phyloP scores from a whole-genome alignment of 169 alveolate species.

The Plasmodium gonderi region DNA sequence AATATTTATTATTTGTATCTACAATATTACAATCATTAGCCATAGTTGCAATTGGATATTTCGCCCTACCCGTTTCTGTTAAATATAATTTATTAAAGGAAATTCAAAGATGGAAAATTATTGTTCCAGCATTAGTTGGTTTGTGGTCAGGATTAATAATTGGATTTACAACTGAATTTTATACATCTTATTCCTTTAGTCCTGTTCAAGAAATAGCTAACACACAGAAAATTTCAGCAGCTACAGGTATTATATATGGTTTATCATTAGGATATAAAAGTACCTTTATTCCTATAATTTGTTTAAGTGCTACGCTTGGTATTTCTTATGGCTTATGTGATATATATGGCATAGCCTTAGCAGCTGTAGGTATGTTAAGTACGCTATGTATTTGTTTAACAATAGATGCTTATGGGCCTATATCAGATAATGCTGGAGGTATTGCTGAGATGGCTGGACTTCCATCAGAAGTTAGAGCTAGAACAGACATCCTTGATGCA shows the following conservation, averaged over 20 bases:
- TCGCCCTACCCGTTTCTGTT: slow-evolving; percentile 77
- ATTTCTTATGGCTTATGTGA: slow-evolving; percentile 87
- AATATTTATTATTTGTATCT: slow-evolving; percentile 88
- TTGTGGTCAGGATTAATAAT: slow-evolving; percentile 88
- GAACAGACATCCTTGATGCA: slow-evolving; percentile 93
- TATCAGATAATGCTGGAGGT: slow-evolving; percentile 96
- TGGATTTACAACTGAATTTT: slow-evolving; percentile 89
- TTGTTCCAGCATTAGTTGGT: slow-evolving; percentile 85
- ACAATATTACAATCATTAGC: slow-evolving; percentile 89
- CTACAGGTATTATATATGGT: slow-evolving; percentile 90
- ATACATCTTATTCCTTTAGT: slow-evolving; percentile 88
- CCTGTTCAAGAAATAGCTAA: slow-evolving; percentile 90
- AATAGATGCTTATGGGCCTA: slow-evolving; percentile 94
- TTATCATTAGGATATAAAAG: slow-evolving; percentile 91
- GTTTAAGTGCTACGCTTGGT: slow-evolving; percentile 85
- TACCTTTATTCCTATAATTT: slow-evolving; percentile 88
- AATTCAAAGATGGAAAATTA: slow-evolving; percentile 78
- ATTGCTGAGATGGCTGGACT: slow-evolving; percentile 93
- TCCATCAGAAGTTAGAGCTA: slow-evolving; percentile 88
- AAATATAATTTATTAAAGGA: slow-evolving; percentile 22
- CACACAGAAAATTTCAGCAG: slow-evolving; percentile 89
- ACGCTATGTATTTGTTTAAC: slow-evolving; percentile 89
- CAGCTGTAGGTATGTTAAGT: slow-evolving; percentile 93
- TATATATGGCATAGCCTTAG: slow-evolving; percentile 90
- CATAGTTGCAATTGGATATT: slow-evolving; percentile 76